phyloP scores from a whole-genome alignment of 768 basidiomycete genomes.

The Tulasnella sp. region DNA sequence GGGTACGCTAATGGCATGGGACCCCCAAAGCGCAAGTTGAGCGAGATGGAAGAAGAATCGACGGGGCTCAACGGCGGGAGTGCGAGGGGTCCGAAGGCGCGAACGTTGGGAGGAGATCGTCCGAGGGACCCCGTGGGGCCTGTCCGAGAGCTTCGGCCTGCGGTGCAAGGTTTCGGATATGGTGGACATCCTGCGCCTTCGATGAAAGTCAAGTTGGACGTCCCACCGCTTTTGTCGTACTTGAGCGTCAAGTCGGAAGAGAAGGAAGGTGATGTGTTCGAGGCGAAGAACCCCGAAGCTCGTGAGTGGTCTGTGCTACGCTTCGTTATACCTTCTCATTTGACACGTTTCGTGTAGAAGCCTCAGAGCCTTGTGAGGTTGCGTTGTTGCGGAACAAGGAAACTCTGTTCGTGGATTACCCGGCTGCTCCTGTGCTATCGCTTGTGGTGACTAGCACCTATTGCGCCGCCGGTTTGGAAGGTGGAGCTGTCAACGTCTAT shows the following conservation, averaged over 20 bases:
- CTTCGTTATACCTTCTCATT: neutral
- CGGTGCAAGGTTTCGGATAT: conserved; percentile 9
- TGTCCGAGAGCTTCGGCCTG: conserved; percentile 41
- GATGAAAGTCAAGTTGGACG: conserved; percentile 31
- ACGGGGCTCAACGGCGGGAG: neutral
- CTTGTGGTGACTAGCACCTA: conserved; percentile 53
- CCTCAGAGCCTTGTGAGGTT: conserved; percentile 54
- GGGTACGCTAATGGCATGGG: neutral
- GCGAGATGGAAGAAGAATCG: neutral
- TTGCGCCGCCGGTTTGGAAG: conserved; percentile 66
- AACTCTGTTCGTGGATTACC: conserved; percentile 82
- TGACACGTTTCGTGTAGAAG: neutral
- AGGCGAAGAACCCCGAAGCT: conserved; percentile 66
- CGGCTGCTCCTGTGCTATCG: conserved; percentile 58
- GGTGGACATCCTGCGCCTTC: conserved; percentile 11
- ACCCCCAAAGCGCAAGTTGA: neutral
- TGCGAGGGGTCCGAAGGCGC: conserved; percentile 24
- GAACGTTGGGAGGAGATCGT: conserved; percentile 63
- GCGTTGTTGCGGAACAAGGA: conserved; percentile 50
- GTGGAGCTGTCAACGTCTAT: conserved; percentile 75
- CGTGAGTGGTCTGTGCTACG: conserved; percentile 32
- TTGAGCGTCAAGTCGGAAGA: conserved; percentile 52
- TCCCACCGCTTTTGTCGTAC: conserved; percentile 50
- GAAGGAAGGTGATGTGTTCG: conserved; percentile 49
- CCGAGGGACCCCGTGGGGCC: conserved; percentile 34